Evolutionary conservation across 306 rosid genomes (phyloP), one percentile per base, ranked within the genome.

Genomic region (Gastrolobium villosum): DNA sequence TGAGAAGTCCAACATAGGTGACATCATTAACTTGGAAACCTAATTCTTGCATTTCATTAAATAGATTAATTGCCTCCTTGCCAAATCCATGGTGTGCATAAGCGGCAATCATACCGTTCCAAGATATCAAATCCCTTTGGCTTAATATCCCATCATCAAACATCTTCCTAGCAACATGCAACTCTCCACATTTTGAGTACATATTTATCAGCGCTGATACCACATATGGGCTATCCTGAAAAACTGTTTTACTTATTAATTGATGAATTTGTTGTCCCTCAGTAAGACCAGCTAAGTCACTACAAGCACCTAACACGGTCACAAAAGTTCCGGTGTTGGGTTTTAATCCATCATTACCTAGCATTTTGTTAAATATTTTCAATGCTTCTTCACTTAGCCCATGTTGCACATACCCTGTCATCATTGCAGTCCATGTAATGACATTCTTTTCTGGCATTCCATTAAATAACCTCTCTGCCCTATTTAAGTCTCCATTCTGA

Each of bases 91-190:
- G 89, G 73, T 82, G 86, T 3, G 86, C 89, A 70, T 86, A 86
- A 31, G 89, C 86, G 1, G 89, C 89, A 64, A 86, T 82, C 84
- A 86, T 86, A 37, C 86, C 89, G 50, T 86, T 86, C 89, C 89
- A 86, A 65, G 84, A 82, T 79, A 86, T 82, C 77, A 82, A 72
- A 71, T 86, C 86, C 81, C 83, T 86, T 76, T 82, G 80, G 46
- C 82, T 56, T 32, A 70, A 55, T 52, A 75, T 30, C 28, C 86
- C 84, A 57, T 79, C 82, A 55, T 86, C 86, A 81, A 86, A 86
- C 79, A 86, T 79, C 74, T 79, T 86, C 80, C 82, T 69, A 64
- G 89, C 89, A 75, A 5, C 55, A 70, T 53, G 82, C 26, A 86
- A 65, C 74, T 86, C 87, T 10, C 89, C 89, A 71, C 87, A 86